Percentiles rank a stretch among this genome's conserved stretches.
Evolutionary conservation across 768 basidiomycete genomes (phyloP).

Genomic region (Auriscalpium vulgare): DNA sequence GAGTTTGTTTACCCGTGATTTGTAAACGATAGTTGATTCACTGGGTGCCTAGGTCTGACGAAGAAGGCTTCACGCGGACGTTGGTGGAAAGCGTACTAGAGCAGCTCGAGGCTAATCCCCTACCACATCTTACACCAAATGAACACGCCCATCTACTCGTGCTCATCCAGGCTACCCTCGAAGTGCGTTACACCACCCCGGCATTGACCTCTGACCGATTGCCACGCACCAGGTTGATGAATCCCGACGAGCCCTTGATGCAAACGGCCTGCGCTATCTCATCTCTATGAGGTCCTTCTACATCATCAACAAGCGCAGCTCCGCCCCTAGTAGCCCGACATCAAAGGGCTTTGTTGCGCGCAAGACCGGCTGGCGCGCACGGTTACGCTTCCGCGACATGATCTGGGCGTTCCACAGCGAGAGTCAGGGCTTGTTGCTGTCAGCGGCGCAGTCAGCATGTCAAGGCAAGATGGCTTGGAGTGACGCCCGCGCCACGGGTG

Average conservation of each 20-base stretch:
- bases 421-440: slow-evolving; percentile 77
- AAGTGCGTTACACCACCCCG: slow-evolving; percentile 41
- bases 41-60: slow-evolving; percentile 30
- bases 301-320: slow-evolving; percentile 66
- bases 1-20: slow-evolving; percentile 14
- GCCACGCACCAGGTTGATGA: slow-evolving; percentile 62
- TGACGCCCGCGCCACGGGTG: slow-evolving; percentile 79
- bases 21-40: background rate
- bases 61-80: slow-evolving; percentile 51
- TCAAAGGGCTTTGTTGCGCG: slow-evolving; percentile 35
- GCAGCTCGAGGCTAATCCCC: slow-evolving; percentile 49
- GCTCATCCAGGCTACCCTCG: slow-evolving; percentile 79
- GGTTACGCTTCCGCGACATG: slow-evolving; percentile 90
- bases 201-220: background rate
- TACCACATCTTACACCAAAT: slow-evolving; percentile 66
- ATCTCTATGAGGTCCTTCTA: slow-evolving; percentile 90
- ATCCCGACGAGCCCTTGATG: slow-evolving; percentile 82
- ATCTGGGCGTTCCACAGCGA: slow-evolving; percentile 97
- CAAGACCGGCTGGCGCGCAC: slow-evolving; percentile 53
- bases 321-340: slow-evolving; percentile 38
- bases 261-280: slow-evolving; percentile 88
- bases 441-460: slow-evolving; percentile 63
- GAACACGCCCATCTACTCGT: slow-evolving; percentile 82
- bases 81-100: slow-evolving; percentile 56
- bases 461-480: slow-evolving; percentile 84